phyloP scores from a whole-genome alignment of 1,139 yeast species.

The Yamadazyma sp. region DNA sequence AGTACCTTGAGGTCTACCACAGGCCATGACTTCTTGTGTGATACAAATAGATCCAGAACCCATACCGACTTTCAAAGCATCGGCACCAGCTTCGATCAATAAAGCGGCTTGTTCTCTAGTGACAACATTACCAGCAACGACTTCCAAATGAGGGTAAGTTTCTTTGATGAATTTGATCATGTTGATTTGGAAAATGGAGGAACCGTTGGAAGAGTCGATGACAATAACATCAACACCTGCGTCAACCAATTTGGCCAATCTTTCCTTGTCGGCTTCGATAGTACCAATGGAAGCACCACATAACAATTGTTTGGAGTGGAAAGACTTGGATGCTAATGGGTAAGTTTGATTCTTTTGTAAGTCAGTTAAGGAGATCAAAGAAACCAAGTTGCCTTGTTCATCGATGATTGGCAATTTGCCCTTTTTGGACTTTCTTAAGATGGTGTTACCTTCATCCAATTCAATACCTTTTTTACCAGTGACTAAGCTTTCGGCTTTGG shows the following conservation, averaged over 20 bases:
- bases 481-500: constrained; percentile 75
- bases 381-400: constrained; percentile 68
- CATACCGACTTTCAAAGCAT: constrained; percentile 98
- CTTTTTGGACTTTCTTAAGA: constrained; percentile 89
- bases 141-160: constrained; percentile 76
- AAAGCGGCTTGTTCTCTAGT: constrained; percentile 99
- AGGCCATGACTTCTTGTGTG: constrained; percentile 99
- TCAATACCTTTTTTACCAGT: constrained; percentile 83
- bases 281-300: constrained; percentile 99
- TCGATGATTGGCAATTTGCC: constrained; percentile 97
- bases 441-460: constrained; percentile 83
- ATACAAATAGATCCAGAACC: constrained; percentile 99
- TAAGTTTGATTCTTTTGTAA: constrained; percentile 91
- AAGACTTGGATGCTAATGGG: constrained; percentile 94
- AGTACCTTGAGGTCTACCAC: constrained; percentile 99
- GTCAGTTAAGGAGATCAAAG: constrained; percentile 93
- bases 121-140: constrained; percentile 97
- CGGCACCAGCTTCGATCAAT: constrained; percentile 94
- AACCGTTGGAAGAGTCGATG: constrained; percentile 96
- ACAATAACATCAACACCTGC: constrained; percentile 98
- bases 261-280: constrained; percentile 80
- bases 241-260: constrained; percentile 80
- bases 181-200: constrained; percentile 89
- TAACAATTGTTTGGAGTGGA: constrained; percentile 88
- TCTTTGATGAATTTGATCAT: constrained; percentile 90